Base-by-base conservation (phyloP, 2,329 filamentous ascomycete species). In the Didymella glomerata region DNA sequence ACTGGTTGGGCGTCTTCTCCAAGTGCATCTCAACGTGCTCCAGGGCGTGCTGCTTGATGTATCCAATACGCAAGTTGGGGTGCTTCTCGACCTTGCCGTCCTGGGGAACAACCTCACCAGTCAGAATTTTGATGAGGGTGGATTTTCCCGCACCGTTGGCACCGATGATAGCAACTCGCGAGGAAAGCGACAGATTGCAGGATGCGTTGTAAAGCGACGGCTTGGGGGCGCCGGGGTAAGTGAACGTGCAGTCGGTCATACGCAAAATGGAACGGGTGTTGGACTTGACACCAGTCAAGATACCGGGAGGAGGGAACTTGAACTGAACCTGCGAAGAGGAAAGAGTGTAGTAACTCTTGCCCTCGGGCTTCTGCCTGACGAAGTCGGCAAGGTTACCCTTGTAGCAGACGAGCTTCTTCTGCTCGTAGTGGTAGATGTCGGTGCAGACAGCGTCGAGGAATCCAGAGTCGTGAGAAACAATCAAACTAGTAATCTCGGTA, bases 11-110 rank as follows among this genome's bases (percentile, higher is more conserved):
- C 0, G 95, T 99, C 87, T 99, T 99, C 80, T 99, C 95, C 69
- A 98, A 84, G 76, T 99, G 95, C 94, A 97, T 97, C 81, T 99
- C 94, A 11, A 99, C 95, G 86, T 99, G 95, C 84, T 99, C 95
- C 13, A 99, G 85, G 44, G 95, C 95, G 79, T 99, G 95, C 83
- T 99, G 95, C 83, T 98, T 98, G 83, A 99, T 98, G 83, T 99
- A 99, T 54, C 95, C 95, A 71, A 99, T 97, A 84, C 95, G 93
- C 74, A 99, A 82, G 78, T 99, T 99, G 68, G 95, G 95, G 78
- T 99, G 95, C 84, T 98, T 98, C 84, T 98, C 93, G 24, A 99
- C 95, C 76, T 88, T 92, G 64, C 95, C 95, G 20, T 80, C 80
- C 63, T 90, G 90, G 16, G 92, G 95, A 66, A 97, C 89, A 20